Conservation (phyloP, 306 rosid genomes). For the Trifolium fragiferum region DNA sequence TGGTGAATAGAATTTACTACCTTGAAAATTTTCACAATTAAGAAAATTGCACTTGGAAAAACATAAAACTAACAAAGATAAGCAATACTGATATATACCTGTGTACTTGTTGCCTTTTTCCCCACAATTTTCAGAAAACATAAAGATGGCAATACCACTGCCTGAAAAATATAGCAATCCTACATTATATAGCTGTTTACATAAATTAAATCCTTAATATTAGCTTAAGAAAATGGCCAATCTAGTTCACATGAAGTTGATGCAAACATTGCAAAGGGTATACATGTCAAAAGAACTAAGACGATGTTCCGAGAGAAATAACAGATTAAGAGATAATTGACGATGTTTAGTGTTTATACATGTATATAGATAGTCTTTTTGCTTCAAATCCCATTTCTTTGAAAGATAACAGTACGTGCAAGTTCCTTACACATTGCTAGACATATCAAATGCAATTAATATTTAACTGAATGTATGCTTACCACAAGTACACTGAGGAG, state of each 20-base stretch:
- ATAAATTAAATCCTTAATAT: background rate
- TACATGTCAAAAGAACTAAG: background rate
- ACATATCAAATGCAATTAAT: slow-evolving; percentile 9
- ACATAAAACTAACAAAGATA: slow-evolving; percentile 7
- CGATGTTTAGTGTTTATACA: background rate
- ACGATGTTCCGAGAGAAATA: background rate
- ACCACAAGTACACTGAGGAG: slow-evolving; percentile 69
- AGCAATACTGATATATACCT: slow-evolving; percentile 46
- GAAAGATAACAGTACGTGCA: slow-evolving; percentile 10
- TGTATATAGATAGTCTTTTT: background rate
- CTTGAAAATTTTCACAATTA: background rate
- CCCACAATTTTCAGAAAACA: slow-evolving; percentile 79
- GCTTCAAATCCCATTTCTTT: background rate
- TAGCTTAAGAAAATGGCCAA: background rate
- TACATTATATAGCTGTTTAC: slow-evolving; percentile 11
- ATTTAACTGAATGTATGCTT: slow-evolving; percentile 41
- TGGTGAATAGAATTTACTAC: background rate
- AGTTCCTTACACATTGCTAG: slow-evolving; percentile 26
- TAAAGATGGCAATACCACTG: slow-evolving; percentile 63
- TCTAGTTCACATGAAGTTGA: background rate
- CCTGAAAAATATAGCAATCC: slow-evolving; percentile 49
- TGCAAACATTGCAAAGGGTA: background rate
- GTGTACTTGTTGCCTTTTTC: slow-evolving; percentile 59
- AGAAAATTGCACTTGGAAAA: background rate
- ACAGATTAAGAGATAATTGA: background rate